These are phyloP conservation scores for Debaryomycetaceae sp. DNA, from an alignment of 1,139 yeast species.

Conservation along the genomic window DNA sequence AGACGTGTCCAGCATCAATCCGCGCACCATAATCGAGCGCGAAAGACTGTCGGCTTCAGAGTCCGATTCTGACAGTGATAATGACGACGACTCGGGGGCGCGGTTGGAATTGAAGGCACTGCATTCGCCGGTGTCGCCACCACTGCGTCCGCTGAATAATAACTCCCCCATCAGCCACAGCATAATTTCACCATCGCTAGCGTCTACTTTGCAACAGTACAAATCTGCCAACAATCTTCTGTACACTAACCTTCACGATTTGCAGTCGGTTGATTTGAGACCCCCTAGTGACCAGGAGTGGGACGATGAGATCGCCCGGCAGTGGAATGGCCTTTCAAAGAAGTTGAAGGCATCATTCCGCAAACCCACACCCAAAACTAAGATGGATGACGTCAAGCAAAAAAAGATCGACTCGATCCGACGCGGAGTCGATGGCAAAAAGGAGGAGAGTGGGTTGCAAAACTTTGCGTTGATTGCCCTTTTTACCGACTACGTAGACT, in stretches of 20 bases:
- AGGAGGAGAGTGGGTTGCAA: slow-evolving; percentile 61
- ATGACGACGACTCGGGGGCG: slow-evolving; percentile 9
- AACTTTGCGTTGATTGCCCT: slow-evolving; percentile 68
- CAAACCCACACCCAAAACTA: slow-evolving; percentile 66
- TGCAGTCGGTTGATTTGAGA: slow-evolving; percentile 20
- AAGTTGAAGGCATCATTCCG: slow-evolving; percentile 60
- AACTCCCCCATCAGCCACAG: slow-evolving; percentile 19
- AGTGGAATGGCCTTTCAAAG: slow-evolving; percentile 61
- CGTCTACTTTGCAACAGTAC: slow-evolving; percentile 11
- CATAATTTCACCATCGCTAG: slow-evolving; percentile 26
- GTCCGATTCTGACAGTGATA: slow-evolving; percentile 11
- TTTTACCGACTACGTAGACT: slow-evolving; percentile 72
- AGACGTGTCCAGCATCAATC: slow-evolving; percentile 26
- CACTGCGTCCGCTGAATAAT: slow-evolving; percentile 5
- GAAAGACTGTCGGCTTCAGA: slow-evolving; percentile 7
- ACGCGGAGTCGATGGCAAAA: slow-evolving; percentile 81
- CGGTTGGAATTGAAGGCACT: slow-evolving; percentile 9
- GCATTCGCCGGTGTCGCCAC: too few relatives aligned
- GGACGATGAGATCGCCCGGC: slow-evolving; percentile 55
- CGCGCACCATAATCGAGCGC: slow-evolving; percentile 14
- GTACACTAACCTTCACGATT: slow-evolving; percentile 26
- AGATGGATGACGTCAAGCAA: slow-evolving; percentile 52
- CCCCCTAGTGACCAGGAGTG: slow-evolving; percentile 65
- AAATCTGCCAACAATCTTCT: slow-evolving; percentile 19
- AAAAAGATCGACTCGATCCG: slow-evolving; percentile 63